Evolutionary conservation across 768 basidiomycete genomes (phyloP).

Genomic region (Suillus clintonianus): DNA sequence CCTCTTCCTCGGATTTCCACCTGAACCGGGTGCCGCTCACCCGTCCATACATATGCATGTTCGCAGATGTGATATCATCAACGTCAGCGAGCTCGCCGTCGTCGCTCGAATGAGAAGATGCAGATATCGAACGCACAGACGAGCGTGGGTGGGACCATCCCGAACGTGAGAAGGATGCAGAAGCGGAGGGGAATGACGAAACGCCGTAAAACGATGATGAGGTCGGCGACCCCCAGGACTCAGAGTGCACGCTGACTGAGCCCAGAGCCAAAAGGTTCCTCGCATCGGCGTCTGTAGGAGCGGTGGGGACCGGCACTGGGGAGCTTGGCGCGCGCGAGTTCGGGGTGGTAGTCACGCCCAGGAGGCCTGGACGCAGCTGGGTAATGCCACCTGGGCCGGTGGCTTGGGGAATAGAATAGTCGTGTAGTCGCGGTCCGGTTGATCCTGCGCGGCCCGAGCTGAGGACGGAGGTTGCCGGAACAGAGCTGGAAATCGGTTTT

Average conservation of each 20-base stretch:
- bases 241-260: constrained; percentile 26
- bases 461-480: constrained; percentile 40
- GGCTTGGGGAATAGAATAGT: constrained; percentile 54
- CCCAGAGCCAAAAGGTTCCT: constrained; percentile 25
- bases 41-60: constrained; percentile 18
- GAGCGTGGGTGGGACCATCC: constrained; percentile 61
- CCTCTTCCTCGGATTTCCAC: constrained; percentile 49
- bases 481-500: constrained; percentile 51
- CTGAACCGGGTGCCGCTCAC: constrained; percentile 24
- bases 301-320: constrained; percentile 35
- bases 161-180: constrained; percentile 23
- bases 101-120: constrained; percentile 42
- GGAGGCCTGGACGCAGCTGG: constrained; percentile 59
- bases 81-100: constrained; percentile 30
- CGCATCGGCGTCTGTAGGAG: constrained; percentile 25
- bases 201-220: constrained; percentile 31
- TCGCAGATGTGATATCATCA: constrained; percentile 11
- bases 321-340: constrained; percentile 10
- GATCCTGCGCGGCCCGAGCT: constrained; percentile 29
- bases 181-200: constrained; percentile 21
- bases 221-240: constrained; percentile 34
- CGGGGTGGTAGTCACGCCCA: constrained; percentile 39
- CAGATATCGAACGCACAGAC: constrained; percentile 45
- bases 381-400: constrained; percentile 43
- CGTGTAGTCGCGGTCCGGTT: constrained; percentile 63